Conservation (phyloP, 2,329 filamentous ascomycete species). For the Chrysoporthe deuterocubensis region DNA sequence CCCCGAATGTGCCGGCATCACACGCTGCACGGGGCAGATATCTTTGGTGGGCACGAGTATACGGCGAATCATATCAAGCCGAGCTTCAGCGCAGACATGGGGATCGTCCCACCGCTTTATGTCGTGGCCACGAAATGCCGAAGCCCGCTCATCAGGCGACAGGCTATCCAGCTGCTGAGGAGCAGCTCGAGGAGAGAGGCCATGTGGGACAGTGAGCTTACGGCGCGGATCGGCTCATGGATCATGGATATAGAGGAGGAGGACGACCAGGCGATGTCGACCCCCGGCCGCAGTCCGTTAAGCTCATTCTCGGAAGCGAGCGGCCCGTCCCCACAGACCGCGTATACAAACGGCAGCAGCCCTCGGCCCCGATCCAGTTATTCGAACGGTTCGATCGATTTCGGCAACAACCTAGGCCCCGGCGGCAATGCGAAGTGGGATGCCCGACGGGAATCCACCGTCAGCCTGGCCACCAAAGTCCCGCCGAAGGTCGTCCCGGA, state of each 20-base stretch:
- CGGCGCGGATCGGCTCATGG: slow-evolving; percentile 59
- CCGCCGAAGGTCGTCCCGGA: slow-evolving; percentile 49
- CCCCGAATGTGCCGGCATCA: slow-evolving; percentile 49
- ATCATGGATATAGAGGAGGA: slow-evolving; percentile 60
- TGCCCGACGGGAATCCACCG: slow-evolving; percentile 32
- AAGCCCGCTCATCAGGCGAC: slow-evolving; percentile 58
- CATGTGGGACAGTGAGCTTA: slow-evolving; percentile 70
- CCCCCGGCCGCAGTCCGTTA: slow-evolving; percentile 35
- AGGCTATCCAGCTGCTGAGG: slow-evolving; percentile 64
- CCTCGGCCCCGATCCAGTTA: slow-evolving; percentile 31
- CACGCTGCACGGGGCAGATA: slow-evolving; percentile 39
- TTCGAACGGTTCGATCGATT: slow-evolving; percentile 38
- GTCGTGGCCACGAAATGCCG: slow-evolving; percentile 70
- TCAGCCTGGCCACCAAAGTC: slow-evolving; percentile 32
- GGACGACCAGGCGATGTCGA: slow-evolving; percentile 38
- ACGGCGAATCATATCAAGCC: slow-evolving; percentile 58
- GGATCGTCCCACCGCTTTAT: slow-evolving; percentile 67
- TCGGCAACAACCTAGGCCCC: slow-evolving; percentile 44
- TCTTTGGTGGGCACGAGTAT: slow-evolving; percentile 48
- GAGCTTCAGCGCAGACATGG: slow-evolving; percentile 66
- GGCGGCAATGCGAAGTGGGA: slow-evolving; percentile 51
- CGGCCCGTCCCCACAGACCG: slow-evolving; percentile 9
- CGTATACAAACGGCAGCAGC: slow-evolving; percentile 34
- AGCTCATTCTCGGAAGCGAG: slow-evolving; percentile 25
- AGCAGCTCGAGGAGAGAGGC: slow-evolving; percentile 66